These are phyloP conservation scores for Haplosporangium gracile DNA, from an alignment of 192 early-diverging fungal genomes.

Conservation along the genomic window DNA sequence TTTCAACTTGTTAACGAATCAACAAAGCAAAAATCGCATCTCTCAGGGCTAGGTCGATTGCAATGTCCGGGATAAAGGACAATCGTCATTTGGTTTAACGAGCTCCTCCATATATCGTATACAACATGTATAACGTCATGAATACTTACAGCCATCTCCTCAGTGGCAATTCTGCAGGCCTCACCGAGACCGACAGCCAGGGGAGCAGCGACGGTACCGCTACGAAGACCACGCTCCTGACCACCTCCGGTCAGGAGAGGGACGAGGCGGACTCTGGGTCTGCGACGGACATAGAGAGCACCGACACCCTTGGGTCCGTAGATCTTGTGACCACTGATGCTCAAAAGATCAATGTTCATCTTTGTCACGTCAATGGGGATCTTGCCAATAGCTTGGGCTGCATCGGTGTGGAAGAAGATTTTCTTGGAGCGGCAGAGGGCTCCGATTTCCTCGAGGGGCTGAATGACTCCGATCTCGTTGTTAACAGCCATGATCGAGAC, in stretches of 20 bases:
- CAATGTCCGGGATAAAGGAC: constrained; percentile 56
- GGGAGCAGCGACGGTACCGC: constrained; percentile 94
- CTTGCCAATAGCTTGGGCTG: constrained; percentile 96
- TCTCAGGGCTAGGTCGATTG: constrained; percentile 37
- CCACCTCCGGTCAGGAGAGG: constrained; percentile 94
- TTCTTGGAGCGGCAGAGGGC: constrained; percentile 86
- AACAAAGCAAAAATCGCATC: background rate
- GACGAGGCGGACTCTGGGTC: constrained; percentile 94
- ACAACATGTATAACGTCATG: background rate
- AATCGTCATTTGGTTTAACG: constrained; percentile 48
- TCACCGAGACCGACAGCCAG: constrained; percentile 92
- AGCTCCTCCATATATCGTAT: background rate
- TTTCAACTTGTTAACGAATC: constrained; percentile 9
- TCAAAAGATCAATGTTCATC: constrained; percentile 96
- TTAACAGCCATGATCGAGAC: constrained; percentile 98
- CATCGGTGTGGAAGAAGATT: constrained; percentile 97
- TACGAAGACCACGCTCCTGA: constrained; percentile 94
- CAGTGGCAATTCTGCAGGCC: constrained; percentile 81
- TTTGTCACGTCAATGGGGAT: constrained; percentile 92
- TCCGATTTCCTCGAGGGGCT: constrained; percentile 93
- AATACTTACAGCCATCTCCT: constrained; percentile 83
- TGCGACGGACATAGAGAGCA: constrained; percentile 91
- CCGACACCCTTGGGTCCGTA: constrained; percentile 99
- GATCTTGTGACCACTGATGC: constrained; percentile 96
- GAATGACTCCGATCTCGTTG: constrained; percentile 98